These are phyloP conservation scores for Verticillium nonalfalfae DNA, from an alignment of 2,329 filamentous ascomycete genomes.

Conservation along the genomic window DNA sequence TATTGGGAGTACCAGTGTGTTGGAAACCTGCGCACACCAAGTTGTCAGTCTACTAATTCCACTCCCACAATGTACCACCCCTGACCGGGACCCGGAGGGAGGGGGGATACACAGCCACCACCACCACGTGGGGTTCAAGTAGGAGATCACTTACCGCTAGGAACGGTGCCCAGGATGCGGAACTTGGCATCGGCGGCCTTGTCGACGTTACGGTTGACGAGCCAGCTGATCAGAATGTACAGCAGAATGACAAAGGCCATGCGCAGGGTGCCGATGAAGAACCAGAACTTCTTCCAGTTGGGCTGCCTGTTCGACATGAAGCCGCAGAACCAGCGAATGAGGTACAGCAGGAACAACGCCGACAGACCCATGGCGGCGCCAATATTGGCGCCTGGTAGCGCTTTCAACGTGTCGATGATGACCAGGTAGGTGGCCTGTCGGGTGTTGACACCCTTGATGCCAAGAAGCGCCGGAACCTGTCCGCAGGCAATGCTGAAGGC, in stretches of 20 bases:
- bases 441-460: slow-evolving; percentile 36
- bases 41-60: background rate
- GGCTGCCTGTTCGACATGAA: slow-evolving; percentile 62
- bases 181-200: slow-evolving; percentile 48
- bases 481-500: slow-evolving; percentile 44
- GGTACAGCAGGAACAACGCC: slow-evolving; percentile 59
- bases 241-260: slow-evolving; percentile 76
- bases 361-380: slow-evolving; percentile 70
- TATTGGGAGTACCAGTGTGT: slow-evolving; percentile 57
- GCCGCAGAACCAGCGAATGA: slow-evolving; percentile 56
- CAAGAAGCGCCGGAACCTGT: slow-evolving; percentile 37
- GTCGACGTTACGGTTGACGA: slow-evolving; percentile 56
- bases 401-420: slow-evolving; percentile 34
- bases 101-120: background rate
- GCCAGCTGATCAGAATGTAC: slow-evolving; percentile 71
- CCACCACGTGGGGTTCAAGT: background rate
- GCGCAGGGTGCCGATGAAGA: slow-evolving; percentile 72
- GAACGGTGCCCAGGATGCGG: slow-evolving; percentile 60
- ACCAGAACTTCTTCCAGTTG: slow-evolving; percentile 61
- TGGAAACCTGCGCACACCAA: slow-evolving; percentile 50
- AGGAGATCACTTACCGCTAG: slow-evolving; percentile 44
- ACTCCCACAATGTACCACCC: background rate
- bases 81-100: background rate
- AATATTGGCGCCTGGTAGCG: slow-evolving; percentile 37
- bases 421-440: slow-evolving; percentile 37